Evolutionary conservation across 805 yeast genomes (phyloP), one percentile per base, ranked within the genome.

Genomic region (Starmerella geochares): DNA sequence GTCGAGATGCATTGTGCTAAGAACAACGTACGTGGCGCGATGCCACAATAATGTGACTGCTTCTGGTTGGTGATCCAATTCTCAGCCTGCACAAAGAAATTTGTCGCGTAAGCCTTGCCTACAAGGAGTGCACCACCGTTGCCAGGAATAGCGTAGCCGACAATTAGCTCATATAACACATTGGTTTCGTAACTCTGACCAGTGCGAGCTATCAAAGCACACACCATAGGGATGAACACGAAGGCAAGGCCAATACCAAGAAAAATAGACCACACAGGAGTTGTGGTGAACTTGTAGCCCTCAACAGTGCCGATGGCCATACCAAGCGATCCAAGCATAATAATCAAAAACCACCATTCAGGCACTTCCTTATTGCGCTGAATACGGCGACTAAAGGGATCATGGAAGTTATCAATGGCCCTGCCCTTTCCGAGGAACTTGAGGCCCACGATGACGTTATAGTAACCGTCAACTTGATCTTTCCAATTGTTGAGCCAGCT

Each of bases 321-420:
- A 1, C 67, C 66, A 28, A 62, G 71, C 64, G 72, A 64, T 38
- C 74, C 64, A 2, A 69, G 55, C 9, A 78, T 66, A 24, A 80
- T 68, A n/a, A n/a, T n/a, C n/a, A n/a, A n/a, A n/a, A n/a, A n/a
- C n/a, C n/a, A n/a, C n/a, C n/a, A n/a, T n/a, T 78, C 82, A 1
- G 92, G 90, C 25, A 79, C 85, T 55, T 81, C 86, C 33, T 72
- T 73, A 62, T 81, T 81, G 43, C 67, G 66, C 35, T 61, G 58
- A 77, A 55, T 67, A 54, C 64, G 78, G 61, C 77, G 77, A 63
- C 72, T 45, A 42, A 54, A 56, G 2, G 57, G 24, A 40, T 51
- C 49, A 7, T 44, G 23, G 29, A 47, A 45, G 11, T 37, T 35
- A 29, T 46, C 42, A 73, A 77, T 32, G 78, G 76, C 6, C 52